A percentile compares a stretch with the other conserved stretches of the same genome.
Evolutionary conservation across 2,329 filamentous ascomycete genomes (phyloP).

Genomic region (Xylaria sp.): DNA sequence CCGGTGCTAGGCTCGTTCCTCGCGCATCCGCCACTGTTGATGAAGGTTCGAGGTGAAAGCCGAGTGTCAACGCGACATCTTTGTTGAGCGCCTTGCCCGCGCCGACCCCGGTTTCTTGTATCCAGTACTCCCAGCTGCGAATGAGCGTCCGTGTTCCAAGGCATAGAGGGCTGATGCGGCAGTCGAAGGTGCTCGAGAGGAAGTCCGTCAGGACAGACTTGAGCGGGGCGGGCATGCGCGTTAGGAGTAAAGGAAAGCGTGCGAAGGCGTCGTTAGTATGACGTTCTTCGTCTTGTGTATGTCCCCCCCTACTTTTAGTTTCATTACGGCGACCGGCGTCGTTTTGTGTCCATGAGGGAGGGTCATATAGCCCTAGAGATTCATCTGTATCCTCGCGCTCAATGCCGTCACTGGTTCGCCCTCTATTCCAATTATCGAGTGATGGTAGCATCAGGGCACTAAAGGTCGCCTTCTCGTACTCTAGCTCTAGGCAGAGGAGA

Average conservation of each 20-base stretch:
- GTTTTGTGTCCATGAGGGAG: conserved; percentile 42
- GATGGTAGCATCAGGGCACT: conserved; percentile 62
- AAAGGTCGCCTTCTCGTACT: conserved; percentile 65
- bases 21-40: neutral
- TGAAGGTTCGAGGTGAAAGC: conserved; percentile 58
- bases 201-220: conserved; percentile 63
- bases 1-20: neutral
- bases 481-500: conserved; percentile 59
- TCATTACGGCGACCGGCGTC: neutral
- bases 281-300: neutral
- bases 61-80: conserved; percentile 63
- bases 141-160: conserved; percentile 64
- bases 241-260: conserved; percentile 62
- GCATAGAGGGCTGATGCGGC: conserved; percentile 62
- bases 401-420: neutral
- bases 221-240: conserved; percentile 66
- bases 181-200: conserved; percentile 65
- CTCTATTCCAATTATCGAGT: conserved; percentile 24
- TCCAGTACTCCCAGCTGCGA: conserved; percentile 63
- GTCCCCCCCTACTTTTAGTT: neutral
- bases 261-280: conserved; percentile 51
- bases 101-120: conserved; percentile 53
- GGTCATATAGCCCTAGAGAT: conserved; percentile 7
- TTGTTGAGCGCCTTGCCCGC: conserved; percentile 52
- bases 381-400: neutral